Evolutionary conservation across 495 filamentous ascomycete genomes (phyloP).

Genomic region (Cryomyces minteri): DNA sequence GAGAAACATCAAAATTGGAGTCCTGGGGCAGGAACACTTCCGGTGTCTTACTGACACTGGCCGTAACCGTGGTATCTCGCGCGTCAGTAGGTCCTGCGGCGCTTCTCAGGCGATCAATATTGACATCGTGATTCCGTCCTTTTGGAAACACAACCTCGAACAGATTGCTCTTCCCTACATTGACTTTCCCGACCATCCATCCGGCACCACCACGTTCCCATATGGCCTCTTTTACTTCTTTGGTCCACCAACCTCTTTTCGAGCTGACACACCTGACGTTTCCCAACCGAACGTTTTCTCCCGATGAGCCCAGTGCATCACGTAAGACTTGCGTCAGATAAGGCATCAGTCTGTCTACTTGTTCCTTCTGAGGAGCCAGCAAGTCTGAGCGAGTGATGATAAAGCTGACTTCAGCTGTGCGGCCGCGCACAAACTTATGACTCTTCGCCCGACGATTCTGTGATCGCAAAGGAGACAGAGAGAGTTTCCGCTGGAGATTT

Average conservation of each 20-base stretch:
- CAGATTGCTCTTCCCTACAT: slow-evolving; percentile 89
- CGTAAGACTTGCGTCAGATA: slow-evolving; percentile 59
- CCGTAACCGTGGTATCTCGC: neutral
- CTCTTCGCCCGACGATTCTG: slow-evolving; percentile 53
- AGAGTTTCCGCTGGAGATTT: slow-evolving; percentile 37
- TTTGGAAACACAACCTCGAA: slow-evolving; percentile 77
- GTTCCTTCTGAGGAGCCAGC: slow-evolving; percentile 56
- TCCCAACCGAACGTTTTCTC: slow-evolving; percentile 49
- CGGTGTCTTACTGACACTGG: neutral
- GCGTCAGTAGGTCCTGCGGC: neutral
- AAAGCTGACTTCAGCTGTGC: slow-evolving; percentile 57
- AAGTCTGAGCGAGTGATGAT: slow-evolving; percentile 82
- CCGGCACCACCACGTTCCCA: slow-evolving; percentile 61
- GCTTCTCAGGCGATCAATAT: slow-evolving; percentile 10
- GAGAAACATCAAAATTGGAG: neutral
- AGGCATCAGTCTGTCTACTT: slow-evolving; percentile 68
- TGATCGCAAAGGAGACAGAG: slow-evolving; percentile 45
- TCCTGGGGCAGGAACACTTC: neutral
- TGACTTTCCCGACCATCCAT: slow-evolving; percentile 98
- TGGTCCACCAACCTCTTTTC: slow-evolving; percentile 75
- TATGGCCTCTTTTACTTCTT: slow-evolving; percentile 66
- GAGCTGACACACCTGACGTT: slow-evolving; percentile 75
- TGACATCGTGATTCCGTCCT: slow-evolving; percentile 33
- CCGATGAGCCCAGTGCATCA: slow-evolving; percentile 41
- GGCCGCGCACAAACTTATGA: slow-evolving; percentile 40